Percentiles rank a stretch among this genome's conserved stretches.
Conservation (phyloP, 495 filamentous ascomycete species). For the Lineolata rhizophorae region DNA sequence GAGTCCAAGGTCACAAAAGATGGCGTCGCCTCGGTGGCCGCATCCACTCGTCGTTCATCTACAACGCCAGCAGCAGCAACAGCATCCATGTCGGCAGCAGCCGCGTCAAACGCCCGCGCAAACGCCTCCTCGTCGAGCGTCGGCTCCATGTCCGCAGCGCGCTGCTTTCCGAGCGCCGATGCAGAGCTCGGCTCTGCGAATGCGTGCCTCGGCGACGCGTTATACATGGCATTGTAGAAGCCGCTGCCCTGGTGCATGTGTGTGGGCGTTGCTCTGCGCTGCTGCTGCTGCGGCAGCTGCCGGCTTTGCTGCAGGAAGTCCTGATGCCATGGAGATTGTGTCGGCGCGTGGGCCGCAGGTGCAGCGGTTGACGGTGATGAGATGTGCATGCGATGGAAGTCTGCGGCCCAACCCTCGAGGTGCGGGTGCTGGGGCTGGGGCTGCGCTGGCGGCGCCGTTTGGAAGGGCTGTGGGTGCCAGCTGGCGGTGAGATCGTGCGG, state of each 20-base stretch:
- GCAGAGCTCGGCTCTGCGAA: not conserved
- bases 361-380: constrained; percentile 1
- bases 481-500: not conserved
- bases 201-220: too few species aligned
- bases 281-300: too few species aligned
- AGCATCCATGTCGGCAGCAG: constrained; percentile 13
- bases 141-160: constrained; percentile 6
- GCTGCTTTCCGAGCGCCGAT: not conserved
- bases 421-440: constrained; percentile 6
- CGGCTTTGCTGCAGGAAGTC: constrained; percentile 14
- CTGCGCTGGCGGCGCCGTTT: constrained; percentile 3
- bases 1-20: too few species aligned
- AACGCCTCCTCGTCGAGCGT: constrained; percentile 40
- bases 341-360: constrained; percentile 2
- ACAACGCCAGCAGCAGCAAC: too few species aligned
- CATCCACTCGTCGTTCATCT: too few species aligned
- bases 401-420: constrained; percentile 16
- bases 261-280: too few species aligned
- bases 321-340: constrained; percentile 13
- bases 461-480: constrained; percentile 2
- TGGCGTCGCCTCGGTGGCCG: too few species aligned
- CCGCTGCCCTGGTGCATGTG: too few species aligned
- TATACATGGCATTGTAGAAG: too few species aligned
- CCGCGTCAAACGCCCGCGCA: constrained; percentile 34
- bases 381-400: constrained; percentile 19